These are phyloP conservation scores for Sphagnum magellanicum DNA, from an alignment of 228 moss, liverwort and hornwort genomes.

Conservation along the genomic window DNA sequence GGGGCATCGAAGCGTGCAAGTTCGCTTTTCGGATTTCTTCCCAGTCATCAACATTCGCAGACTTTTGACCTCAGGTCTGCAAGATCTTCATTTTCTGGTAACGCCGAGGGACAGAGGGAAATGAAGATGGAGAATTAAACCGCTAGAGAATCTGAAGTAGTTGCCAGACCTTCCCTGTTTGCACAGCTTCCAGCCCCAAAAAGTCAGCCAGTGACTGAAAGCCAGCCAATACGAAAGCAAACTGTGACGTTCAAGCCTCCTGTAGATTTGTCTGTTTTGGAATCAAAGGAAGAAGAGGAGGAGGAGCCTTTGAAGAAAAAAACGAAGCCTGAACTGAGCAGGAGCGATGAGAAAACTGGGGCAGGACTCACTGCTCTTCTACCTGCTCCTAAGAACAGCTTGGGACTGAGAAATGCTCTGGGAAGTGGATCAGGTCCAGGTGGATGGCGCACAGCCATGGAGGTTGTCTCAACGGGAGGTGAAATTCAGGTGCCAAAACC, in stretches of 20 bases:
- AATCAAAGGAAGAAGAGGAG: slow-evolving; percentile 51
- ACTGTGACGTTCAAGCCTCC: slow-evolving; percentile 71
- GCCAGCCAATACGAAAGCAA: slow-evolving; percentile 38
- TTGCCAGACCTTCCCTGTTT: slow-evolving; percentile 27
- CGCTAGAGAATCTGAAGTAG: background rate
- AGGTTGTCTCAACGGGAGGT: slow-evolving; percentile 15
- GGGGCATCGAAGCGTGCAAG: slow-evolving; percentile 5
- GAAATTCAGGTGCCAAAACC: background rate
- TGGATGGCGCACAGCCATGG: slow-evolving; percentile 84
- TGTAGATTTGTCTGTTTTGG: slow-evolving; percentile 51
- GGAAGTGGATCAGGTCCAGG: slow-evolving; percentile 50
- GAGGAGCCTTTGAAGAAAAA: slow-evolving; percentile 52
- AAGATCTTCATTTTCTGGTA: slow-evolving; percentile 1
- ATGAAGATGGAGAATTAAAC: background rate
- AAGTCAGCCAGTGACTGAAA: slow-evolving; percentile 14
- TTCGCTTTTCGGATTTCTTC: slow-evolving; percentile 15
- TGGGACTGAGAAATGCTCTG: slow-evolving; percentile 61
- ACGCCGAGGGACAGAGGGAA: background rate
- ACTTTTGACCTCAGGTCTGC: slow-evolving; percentile 1
- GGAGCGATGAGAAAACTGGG: background rate
- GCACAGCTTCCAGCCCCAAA: slow-evolving; percentile 35
- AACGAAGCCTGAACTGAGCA: slow-evolving; percentile 21
- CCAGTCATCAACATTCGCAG: slow-evolving; percentile 15
- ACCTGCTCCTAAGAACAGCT: slow-evolving; percentile 72
- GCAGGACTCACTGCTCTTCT: slow-evolving; percentile 57